Percentiles rank a stretch among this genome's conserved stretches.
Evolutionary conservation across 2,329 filamentous ascomycete genomes (phyloP).

Genomic region (Metarhizium album): DNA sequence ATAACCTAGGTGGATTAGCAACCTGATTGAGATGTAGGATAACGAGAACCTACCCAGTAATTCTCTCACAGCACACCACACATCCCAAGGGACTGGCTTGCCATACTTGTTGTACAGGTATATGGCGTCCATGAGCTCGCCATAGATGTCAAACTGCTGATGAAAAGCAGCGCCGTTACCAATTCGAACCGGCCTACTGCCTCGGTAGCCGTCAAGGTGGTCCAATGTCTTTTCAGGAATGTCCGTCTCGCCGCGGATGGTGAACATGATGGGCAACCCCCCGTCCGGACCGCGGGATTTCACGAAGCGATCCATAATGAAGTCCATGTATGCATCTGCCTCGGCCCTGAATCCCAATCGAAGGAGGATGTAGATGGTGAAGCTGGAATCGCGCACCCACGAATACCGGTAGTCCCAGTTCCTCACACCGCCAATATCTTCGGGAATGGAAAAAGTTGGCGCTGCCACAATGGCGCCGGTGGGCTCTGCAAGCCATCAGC

Average conservation of each 20-base stretch:
- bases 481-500: conserved; percentile 38
- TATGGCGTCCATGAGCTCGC: conserved; percentile 66
- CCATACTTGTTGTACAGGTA: conserved; percentile 74
- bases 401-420: conserved; percentile 69
- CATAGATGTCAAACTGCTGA: conserved; percentile 70
- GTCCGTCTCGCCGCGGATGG: conserved; percentile 62
- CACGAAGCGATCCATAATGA: conserved; percentile 61
- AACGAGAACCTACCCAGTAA: conserved; percentile 37
- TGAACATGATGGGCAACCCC: conserved; percentile 71
- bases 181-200: conserved; percentile 61
- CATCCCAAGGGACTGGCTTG: conserved; percentile 65
- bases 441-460: conserved; percentile 67
- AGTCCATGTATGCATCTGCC: conserved; percentile 68
- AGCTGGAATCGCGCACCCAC: conserved; percentile 69
- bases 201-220: conserved; percentile 63
- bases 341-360: conserved; percentile 66
- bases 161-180: conserved; percentile 70
- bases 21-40: background rate
- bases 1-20: conserved; percentile 38
- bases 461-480: conserved; percentile 69
- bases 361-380: conserved; percentile 68
- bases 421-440: conserved; percentile 56
- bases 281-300: conserved; percentile 49
- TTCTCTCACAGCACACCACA: conserved; percentile 60
- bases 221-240: conserved; percentile 59